Conservation (phyloP, 163 green algal species). For the Scenedesmus sp. region DNA sequence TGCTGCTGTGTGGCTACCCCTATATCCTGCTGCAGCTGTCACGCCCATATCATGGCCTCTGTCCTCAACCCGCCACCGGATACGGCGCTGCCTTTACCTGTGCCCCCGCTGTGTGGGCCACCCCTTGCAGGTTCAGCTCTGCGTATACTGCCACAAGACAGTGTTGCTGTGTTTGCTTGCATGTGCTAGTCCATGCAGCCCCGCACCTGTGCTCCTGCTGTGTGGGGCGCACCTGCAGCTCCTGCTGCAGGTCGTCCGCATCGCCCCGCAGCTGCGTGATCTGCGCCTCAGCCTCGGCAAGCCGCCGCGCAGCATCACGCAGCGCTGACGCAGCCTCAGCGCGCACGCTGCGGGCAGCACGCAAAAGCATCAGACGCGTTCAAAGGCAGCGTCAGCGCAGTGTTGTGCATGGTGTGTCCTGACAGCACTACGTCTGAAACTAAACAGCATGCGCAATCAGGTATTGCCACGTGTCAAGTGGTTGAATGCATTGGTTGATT, state of each 20-base stretch:
- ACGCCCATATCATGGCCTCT: background rate
- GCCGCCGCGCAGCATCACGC: constrained; percentile 56
- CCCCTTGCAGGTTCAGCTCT: background rate
- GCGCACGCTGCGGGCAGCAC: constrained; percentile 24
- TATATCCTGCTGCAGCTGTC: constrained; percentile 77
- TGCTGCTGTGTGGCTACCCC: constrained; percentile 69
- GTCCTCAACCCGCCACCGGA: constrained; percentile 6
- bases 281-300: constrained; percentile 66
- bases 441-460: no score
- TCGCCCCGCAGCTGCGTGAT: constrained; percentile 45
- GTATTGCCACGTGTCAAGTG: no score
- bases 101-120: background rate
- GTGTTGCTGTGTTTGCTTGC: no score
- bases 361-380: background rate
- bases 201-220: constrained; percentile 66
- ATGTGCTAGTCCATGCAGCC: no score
- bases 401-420: no score
- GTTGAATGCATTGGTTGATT: no score
- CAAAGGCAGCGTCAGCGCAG: no score
- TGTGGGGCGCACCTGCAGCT: constrained; percentile 78
- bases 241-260: constrained; percentile 66
- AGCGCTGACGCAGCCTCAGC: constrained; percentile 59
- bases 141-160: no score
- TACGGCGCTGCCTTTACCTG: background rate
- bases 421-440: no score